Base-by-base conservation (phyloP, 2,329 filamentous ascomycete genomes). In the Clarireedia hainanense region DNA sequence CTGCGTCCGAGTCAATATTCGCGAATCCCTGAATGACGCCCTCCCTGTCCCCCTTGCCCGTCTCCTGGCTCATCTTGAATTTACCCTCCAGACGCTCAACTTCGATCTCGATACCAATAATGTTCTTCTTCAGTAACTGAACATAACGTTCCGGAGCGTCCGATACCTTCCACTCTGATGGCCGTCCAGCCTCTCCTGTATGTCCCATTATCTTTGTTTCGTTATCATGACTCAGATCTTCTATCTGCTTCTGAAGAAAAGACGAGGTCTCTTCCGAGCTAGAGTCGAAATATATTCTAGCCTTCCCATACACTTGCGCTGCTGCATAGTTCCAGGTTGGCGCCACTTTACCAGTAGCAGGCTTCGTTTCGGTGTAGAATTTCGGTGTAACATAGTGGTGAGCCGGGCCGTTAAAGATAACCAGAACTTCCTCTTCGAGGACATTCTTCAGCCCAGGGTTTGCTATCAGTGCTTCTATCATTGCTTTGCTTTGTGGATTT, bases 311-410 rank as follows among this genome's bases (percentile, higher is more conserved):
- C 0, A 74, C 80, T 68, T 88, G 81, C 0, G 77, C 83, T 0
- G 84, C 82, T 0, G 80, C 74, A 62, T 88, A 88, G 67, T 88
- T 83, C 85, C 84, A 88, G 0, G 84, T 88, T 0, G 83, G 83
- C 5, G 85, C 84, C 0, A 86, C 84, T 61, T 88, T 88, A 10
- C 77, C 84, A 0, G 78, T 83, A 0, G 64, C 66, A 0, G 83
- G 84, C 65, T 87, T 88, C 1, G 84, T 86, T 60, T 82, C 75
- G 10, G 71, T 74, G 71, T 87, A 88, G 69, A 86, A 87, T 58
- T 85, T 83, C 0, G 84, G 82, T 0, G 84, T 86, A 5, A 88
- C 77, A 61, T 88, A 88, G 69, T 84, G 80, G 39, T 86, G 77
- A 1, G 73, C 67, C 0, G 76, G 72, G 0, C 74, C 74, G 47